Evolutionary conservation across 495 filamentous ascomycete genomes (phyloP).

Genomic region (Neurospora sp.): DNA sequence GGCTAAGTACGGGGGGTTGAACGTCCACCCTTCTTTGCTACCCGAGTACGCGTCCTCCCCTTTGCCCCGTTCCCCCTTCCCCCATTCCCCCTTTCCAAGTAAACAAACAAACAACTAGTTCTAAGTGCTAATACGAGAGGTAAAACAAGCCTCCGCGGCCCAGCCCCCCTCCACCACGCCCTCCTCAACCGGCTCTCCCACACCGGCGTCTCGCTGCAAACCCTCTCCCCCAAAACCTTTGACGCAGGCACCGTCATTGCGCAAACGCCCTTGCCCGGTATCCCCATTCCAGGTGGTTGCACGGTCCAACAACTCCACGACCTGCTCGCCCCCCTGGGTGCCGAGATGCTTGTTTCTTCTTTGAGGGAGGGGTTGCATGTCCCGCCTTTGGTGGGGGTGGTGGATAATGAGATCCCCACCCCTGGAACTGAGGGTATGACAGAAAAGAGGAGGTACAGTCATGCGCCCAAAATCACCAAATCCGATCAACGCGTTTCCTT

Average conservation of each 20-base stretch:
- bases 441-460: not conserved
- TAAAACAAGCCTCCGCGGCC: conserved; percentile 51
- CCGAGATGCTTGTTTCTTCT: conserved; percentile 50
- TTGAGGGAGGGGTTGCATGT: conserved; percentile 53
- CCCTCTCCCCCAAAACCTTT: conserved; percentile 62
- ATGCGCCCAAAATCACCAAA: conserved; percentile 32
- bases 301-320: conserved; percentile 18
- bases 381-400: conserved; percentile 41
- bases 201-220: conserved; percentile 77
- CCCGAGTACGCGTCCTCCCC: conserved; percentile 49
- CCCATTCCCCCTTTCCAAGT: not conserved
- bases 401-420: not conserved
- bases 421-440: not conserved
- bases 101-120: not conserved
- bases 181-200: conserved; percentile 45
- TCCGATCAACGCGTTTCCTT: conserved; percentile 18
- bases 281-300: conserved; percentile 10
- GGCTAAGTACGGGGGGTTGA: conserved; percentile 75
- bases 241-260: conserved; percentile 68
- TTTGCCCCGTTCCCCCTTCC: not conserved
- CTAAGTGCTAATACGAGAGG: not conserved
- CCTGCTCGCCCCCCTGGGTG: conserved; percentile 40
- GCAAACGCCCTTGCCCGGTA: conserved; percentile 37
- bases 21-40: conserved; percentile 89
- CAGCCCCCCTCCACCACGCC: conserved; percentile 69